Conservation (phyloP, 2,329 filamentous ascomycete genomes). For the Nothophoma quercina region DNA sequence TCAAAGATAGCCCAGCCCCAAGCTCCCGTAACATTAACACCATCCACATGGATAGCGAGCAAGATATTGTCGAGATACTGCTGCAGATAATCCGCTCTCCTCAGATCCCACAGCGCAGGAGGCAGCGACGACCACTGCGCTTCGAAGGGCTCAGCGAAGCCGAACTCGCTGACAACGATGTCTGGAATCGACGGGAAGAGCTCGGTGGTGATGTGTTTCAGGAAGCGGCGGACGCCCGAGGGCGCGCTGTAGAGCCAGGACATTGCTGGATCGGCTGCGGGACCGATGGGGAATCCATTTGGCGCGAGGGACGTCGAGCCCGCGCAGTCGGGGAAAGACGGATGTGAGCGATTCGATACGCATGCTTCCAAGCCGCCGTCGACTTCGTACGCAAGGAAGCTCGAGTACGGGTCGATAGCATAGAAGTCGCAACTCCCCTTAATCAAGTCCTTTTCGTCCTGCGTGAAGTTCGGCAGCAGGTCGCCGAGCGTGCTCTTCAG, state of each 20-base stretch:
- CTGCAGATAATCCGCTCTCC: constrained; percentile 53
- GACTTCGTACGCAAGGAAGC: constrained; percentile 42
- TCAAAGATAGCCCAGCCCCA: constrained; percentile 54
- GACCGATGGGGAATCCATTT: constrained; percentile 56
- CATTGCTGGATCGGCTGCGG: constrained; percentile 52
- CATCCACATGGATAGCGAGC: constrained; percentile 46
- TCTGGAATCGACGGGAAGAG: constrained; percentile 54
- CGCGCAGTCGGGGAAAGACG: constrained; percentile 54
- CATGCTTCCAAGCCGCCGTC: constrained; percentile 50
- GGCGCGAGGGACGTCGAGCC: constrained; percentile 42
- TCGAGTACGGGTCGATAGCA: constrained; percentile 50
- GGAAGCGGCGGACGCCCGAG: constrained; percentile 49
- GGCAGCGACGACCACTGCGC: constrained; percentile 37
- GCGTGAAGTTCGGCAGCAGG: constrained; percentile 48
- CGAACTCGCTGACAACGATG: constrained; percentile 53
- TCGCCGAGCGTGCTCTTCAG: constrained; percentile 52
- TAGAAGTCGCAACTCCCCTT: constrained; percentile 56
- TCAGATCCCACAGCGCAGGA: constrained; percentile 51
- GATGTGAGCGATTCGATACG: constrained; percentile 49
- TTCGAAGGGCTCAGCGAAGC: constrained; percentile 54
- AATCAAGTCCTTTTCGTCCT: constrained; percentile 51
- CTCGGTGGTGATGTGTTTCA: constrained; percentile 53
- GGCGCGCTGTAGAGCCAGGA: constrained; percentile 54
- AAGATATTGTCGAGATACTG: constrained; percentile 53
- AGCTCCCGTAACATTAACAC: constrained; percentile 53